Evolutionary conservation across 306 rosid species (phyloP).

Genomic region (Lathyrus tuberosus): DNA sequence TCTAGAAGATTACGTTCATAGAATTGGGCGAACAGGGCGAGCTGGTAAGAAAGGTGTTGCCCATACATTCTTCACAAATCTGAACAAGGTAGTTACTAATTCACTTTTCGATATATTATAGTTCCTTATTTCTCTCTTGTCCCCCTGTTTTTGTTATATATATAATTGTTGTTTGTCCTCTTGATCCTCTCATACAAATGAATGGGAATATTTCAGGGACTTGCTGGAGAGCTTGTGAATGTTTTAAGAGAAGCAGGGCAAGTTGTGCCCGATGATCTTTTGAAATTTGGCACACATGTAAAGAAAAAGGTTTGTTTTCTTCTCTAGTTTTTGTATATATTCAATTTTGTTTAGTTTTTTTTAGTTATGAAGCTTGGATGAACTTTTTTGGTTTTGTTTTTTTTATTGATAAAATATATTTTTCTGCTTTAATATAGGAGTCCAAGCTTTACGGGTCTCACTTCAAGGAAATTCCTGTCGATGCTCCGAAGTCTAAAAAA

Average conservation of each 20-base stretch:
- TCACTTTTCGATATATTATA: not conserved
- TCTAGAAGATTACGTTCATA: slow-evolving; percentile 92
- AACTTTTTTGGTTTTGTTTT: slow-evolving; percentile 29
- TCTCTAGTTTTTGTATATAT: slow-evolving; percentile 29
- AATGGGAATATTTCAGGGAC: slow-evolving; percentile 66
- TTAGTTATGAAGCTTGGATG: not conserved
- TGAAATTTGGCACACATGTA: slow-evolving; percentile 92
- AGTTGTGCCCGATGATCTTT: slow-evolving; percentile 64
- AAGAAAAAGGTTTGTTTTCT: slow-evolving; percentile 78
- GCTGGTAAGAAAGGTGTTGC: slow-evolving; percentile 98
- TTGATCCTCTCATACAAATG: not conserved
- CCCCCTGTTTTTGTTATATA: slow-evolving; percentile 3
- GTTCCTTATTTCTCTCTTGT: not conserved
- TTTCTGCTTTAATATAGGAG: slow-evolving; percentile 57
- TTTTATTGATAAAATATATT: slow-evolving; percentile 19
- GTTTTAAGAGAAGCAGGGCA: slow-evolving; percentile 95
- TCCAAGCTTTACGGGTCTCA: slow-evolving; percentile 94
- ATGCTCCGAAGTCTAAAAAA: slow-evolving; percentile 79
- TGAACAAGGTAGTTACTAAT: slow-evolving; percentile 63
- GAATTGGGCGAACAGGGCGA: slow-evolving; percentile 96
- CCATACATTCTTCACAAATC: slow-evolving; percentile 88
- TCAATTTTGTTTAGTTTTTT: not conserved
- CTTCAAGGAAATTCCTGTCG: slow-evolving; percentile 81
- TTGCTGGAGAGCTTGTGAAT: slow-evolving; percentile 95
- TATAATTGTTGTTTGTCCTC: slow-evolving; percentile 4